These are phyloP conservation scores for Ceratobasidium papillatum DNA, from an alignment of 1,284 basidiomycete genomes.

Conservation along the genomic window DNA sequence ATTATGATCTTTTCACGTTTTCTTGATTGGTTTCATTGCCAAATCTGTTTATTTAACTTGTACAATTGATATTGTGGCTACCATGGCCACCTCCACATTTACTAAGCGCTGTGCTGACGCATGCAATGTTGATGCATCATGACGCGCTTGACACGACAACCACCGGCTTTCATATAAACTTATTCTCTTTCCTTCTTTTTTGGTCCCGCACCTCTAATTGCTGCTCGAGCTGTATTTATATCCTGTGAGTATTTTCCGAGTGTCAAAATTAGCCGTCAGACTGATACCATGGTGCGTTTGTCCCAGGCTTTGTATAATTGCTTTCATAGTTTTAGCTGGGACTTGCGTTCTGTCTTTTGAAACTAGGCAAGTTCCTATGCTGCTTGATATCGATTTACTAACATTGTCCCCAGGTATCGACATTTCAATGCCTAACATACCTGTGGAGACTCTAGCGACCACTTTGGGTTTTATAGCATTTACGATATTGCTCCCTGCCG, in stretches of 20 bases:
- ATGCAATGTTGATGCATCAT: neutral
- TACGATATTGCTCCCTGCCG: conserved; percentile 10
- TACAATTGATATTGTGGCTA: neutral
- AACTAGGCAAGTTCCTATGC: neutral
- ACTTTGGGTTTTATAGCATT: conserved; percentile 14
- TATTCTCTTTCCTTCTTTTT: neutral
- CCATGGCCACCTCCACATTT: neutral
- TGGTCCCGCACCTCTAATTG: neutral
- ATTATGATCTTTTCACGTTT: neutral
- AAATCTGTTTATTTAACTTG: neutral
- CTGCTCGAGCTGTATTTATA: neutral
- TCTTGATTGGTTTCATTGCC: neutral
- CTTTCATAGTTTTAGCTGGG: neutral
- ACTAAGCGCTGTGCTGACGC: neutral
- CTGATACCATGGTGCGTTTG: neutral
- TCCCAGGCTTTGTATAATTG: neutral
- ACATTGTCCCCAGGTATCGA: neutral
- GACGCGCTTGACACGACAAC: conserved; percentile 8
- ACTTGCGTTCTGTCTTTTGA: neutral
- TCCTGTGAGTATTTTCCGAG: neutral
- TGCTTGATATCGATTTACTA: neutral
- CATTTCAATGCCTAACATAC: conserved; percentile 9
- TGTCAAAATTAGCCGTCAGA: neutral
- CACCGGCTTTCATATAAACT: neutral
- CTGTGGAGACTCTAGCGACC: neutral